Conservation (phyloP, 768 basidiomycete genomes). For the Boletus eberwhitei region DNA sequence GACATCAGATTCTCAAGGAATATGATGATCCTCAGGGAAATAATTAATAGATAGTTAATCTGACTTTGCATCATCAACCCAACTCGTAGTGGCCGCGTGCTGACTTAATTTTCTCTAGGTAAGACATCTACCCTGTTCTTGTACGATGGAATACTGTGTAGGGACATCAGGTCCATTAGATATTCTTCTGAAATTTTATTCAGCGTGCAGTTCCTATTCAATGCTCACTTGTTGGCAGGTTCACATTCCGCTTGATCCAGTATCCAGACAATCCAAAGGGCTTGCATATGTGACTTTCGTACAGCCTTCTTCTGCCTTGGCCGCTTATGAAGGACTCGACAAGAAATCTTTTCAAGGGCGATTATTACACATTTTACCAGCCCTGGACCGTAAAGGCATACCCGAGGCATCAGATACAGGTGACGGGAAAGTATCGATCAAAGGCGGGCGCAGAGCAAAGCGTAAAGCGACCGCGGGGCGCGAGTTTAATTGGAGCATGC, state of each 20-base stretch:
- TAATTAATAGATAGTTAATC: slow-evolving; percentile 55
- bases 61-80: slow-evolving; percentile 8
- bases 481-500: slow-evolving; percentile 89
- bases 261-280: slow-evolving; percentile 51
- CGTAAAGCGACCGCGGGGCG: slow-evolving; percentile 67
- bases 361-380: slow-evolving; percentile 84
- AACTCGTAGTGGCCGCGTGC: not conserved
- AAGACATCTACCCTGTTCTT: not conserved
- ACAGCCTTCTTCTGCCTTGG: slow-evolving; percentile 46
- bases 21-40: slow-evolving; percentile 37
- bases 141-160: slow-evolving; percentile 21
- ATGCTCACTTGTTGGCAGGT: slow-evolving; percentile 35
- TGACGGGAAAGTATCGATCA: slow-evolving; percentile 51
- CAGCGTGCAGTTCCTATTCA: not conserved
- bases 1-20: slow-evolving; percentile 46
- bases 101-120: slow-evolving; percentile 14
- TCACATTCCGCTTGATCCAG: slow-evolving; percentile 52
- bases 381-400: slow-evolving; percentile 62
- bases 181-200: slow-evolving; percentile 35
- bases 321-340: slow-evolving; percentile 78
- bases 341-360: slow-evolving; percentile 88
- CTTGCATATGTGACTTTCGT: slow-evolving; percentile 58
- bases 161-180: slow-evolving; percentile 56
- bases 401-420: slow-evolving; percentile 38
- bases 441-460: slow-evolving; percentile 55